Evolutionary conservation across 768 basidiomycete species (phyloP), one percentile per base, ranked within the genome.

Genomic region (Serendipita indica): DNA sequence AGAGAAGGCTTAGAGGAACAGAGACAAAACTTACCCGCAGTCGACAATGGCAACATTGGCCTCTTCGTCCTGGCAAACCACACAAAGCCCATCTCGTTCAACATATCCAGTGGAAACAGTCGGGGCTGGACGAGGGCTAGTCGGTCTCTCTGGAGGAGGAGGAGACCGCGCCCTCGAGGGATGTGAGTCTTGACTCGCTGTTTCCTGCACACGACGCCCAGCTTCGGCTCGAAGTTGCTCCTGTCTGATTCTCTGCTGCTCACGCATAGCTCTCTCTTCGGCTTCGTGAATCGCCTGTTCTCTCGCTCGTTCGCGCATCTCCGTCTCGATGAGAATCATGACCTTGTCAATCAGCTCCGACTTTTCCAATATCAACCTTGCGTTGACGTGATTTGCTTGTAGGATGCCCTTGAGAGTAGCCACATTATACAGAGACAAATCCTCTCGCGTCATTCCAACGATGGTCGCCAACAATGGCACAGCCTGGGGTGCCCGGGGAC

Each of bases 1-100:
- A 58, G 28, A 37, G 28, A 58, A 22, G 22, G 5, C 10, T 58
- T 46, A 57, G 37, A 3, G 1, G 34, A 33, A 62, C 32, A 33
- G 59, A 56, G 25, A 10, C 41, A 7, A 14, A 1, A 78, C 84
- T 41, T 68, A 89, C 84, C 92, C 92, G 79, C 92, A 96, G 69
- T 96, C 92, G 12, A 94, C 86, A 58, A 91, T 82, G 1, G 90
- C 92, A 60, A 96, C 87, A 63, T 86, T 91, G 0, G 92, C 91
- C 63, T 94, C 91, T 60, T 91, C 87, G 62, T 96, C 92, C 66
- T 93, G 91, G 66, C 92, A 96, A 7, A 96, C 79, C 0, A 94
- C 88, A 67, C 92, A 96, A 3, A 92, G 69, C 1, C 92, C 90
- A 6, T 79, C 77, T 22, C 83, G 77, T 62, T 89, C 86, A 12